Conservation (phyloP, 202 grass and related monocot genomes). For the Miscanthus sacchariflorus region DNA sequence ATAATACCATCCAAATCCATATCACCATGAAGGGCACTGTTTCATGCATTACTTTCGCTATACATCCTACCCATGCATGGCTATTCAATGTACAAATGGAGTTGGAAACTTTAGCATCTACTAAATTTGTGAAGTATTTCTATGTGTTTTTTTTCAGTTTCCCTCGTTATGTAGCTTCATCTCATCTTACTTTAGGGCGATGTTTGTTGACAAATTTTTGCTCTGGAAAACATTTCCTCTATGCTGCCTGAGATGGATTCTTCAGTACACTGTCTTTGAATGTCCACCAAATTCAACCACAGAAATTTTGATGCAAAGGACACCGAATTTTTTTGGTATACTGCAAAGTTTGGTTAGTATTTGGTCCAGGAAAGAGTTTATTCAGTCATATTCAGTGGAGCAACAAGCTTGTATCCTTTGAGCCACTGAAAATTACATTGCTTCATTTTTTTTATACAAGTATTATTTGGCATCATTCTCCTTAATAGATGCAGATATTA, state of each 20-base stretch:
- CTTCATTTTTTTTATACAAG: conserved; percentile 37
- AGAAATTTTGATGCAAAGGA: conserved; percentile 56
- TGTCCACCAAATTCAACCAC: conserved; percentile 60
- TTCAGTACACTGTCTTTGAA: conserved; percentile 92
- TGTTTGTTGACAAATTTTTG: conserved; percentile 95
- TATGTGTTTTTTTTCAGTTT: conserved; percentile 29
- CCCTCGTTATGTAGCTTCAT: conserved; percentile 27
- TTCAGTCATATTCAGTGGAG: conserved; percentile 93
- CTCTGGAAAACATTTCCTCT: conserved; percentile 96
- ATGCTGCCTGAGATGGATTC: conserved; percentile 95
- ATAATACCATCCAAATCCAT: conserved; percentile 33
- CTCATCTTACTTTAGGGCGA: conserved; percentile 61
- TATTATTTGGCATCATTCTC: conserved; percentile 49
- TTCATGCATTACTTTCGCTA: conserved; percentile 24
- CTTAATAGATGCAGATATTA: conserved; percentile 85
- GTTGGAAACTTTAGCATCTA: conserved; percentile 4
- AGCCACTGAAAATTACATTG: conserved; percentile 32
- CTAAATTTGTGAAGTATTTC: conserved; percentile 18
- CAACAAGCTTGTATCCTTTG: conserved; percentile 99
- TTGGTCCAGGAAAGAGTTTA: conserved; percentile 93
- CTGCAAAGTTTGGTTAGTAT: conserved; percentile 66
- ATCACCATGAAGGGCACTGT: background rate
- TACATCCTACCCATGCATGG: background rate
- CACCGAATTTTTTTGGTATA: conserved; percentile 59
- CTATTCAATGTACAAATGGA: conserved; percentile 5